Conservation (phyloP, 2,329 filamentous ascomycete genomes). For the Nothopassalora personata region DNA sequence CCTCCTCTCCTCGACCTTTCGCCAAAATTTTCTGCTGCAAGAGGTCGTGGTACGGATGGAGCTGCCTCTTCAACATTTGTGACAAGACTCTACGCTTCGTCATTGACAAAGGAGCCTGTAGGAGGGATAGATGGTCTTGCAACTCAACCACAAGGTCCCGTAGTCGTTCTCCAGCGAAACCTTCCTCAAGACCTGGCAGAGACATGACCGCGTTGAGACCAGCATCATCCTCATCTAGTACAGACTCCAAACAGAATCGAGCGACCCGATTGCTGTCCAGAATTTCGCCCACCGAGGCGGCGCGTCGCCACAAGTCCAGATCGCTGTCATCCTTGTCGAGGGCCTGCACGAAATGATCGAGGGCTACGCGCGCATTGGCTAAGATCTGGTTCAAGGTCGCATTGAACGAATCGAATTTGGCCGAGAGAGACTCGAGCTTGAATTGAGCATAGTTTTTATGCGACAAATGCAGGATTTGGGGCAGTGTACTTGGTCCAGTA, state of each 20-base stretch:
- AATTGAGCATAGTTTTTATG: conserved; percentile 97
- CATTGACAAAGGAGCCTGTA: conserved; percentile 47
- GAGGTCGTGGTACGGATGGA: conserved; percentile 50
- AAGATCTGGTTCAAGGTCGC: conserved; percentile 27
- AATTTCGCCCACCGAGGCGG: conserved; percentile 53
- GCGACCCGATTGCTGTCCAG: conserved; percentile 55
- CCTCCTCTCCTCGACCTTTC: neutral
- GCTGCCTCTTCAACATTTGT: conserved; percentile 47
- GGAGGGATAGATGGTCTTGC: conserved; percentile 51
- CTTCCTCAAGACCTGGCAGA: conserved; percentile 55
- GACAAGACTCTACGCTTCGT: conserved; percentile 49
- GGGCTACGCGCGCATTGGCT: conserved; percentile 38
- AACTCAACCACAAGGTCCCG: conserved; percentile 46
- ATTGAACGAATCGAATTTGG: conserved; percentile 23
- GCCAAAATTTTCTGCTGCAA: conserved; percentile 12
- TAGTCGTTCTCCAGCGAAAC: conserved; percentile 49
- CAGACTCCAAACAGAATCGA: conserved; percentile 59
- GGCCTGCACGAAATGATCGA: conserved; percentile 55
- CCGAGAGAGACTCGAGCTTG: conserved; percentile 57
- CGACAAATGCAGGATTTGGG: conserved; percentile 84
- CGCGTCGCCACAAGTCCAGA: conserved; percentile 58
- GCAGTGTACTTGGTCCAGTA: conserved; percentile 70
- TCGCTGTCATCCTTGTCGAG: conserved; percentile 61
- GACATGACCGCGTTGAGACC: conserved; percentile 49
- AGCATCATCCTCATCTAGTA: conserved; percentile 57